Evolutionary conservation across 805 yeast species (phyloP), one percentile per base, ranked within the genome.

Genomic region (Candida koratica): DNA sequence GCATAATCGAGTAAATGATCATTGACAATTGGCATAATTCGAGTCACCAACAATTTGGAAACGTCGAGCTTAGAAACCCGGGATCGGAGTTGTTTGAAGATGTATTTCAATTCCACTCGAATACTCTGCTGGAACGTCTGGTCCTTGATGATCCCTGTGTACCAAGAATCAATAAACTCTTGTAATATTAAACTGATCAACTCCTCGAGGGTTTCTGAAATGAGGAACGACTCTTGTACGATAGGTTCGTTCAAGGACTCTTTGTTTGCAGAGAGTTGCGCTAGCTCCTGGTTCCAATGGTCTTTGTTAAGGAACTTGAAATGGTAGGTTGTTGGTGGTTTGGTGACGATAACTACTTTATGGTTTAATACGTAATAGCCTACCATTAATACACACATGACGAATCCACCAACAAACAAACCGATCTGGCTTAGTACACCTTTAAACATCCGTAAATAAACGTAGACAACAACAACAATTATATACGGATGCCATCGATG

Each of bases 111-210:
- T 35, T 75, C 73, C 2, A 49, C 32, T 28, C 63, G 66, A 6
- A 81, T 57, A 18, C 67, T 65, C 9, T 67, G 63, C 28, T 55
- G 60, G 26, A 66, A 56, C 11, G 51, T 37, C 1, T 47, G 14
- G 17, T 57, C 52, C 1, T 54, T 34, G 0, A 78, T 59, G 1
- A 81, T 63, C n/a, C 60, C 52, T 3, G 45, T 32, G 49, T 64
- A 79, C 89, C 89, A 81, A 4, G 72, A 54, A 26, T 59, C 56
- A 5, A 81, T 66, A 49, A 81, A 82, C 36, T 75, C 78, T 11
- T 69, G 47, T 5, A 77, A 43, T 1, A 81, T 59, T 26, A 70
- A 55, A 22, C 61, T 60, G 4, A 78, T 56, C n/a, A 81, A 51
- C 8, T 64, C 67, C 30, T 75, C 73, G 5, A 81, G 33, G 0